Evolutionary conservation across 352 stramenopile genomes (phyloP).

Genomic region (Phytophthora cryptogea): DNA sequence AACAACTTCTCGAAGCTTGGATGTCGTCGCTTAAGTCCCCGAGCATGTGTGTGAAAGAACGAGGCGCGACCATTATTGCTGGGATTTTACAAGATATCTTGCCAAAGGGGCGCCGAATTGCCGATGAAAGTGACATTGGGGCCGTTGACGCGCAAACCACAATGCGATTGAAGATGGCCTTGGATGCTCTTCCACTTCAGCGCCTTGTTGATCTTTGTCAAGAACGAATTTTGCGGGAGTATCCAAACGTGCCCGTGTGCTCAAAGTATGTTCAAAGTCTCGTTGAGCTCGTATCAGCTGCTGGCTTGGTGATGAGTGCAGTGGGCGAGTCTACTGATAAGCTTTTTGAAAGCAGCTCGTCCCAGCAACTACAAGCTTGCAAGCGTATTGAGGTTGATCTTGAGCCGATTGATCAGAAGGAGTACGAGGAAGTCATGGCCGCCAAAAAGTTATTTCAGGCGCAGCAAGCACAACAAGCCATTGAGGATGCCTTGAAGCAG

Average conservation of each 20-base stretch:
- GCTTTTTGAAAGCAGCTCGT: conserved; percentile 54
- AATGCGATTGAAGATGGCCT: conserved; percentile 35
- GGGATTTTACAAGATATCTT: conserved; percentile 83
- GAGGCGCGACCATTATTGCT: conserved; percentile 74
- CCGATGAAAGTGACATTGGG: conserved; percentile 14
- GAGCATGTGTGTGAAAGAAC: conserved; percentile 87
- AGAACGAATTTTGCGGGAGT: conserved; percentile 80
- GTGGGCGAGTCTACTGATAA: conserved; percentile 53
- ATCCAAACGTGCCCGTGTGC: conserved; percentile 72
- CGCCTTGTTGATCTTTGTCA: conserved; percentile 75
- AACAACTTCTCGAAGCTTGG: conserved; percentile 82
- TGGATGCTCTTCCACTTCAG: conserved; percentile 64
- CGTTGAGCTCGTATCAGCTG: conserved; percentile 78
- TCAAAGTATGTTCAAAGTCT: conserved; percentile 89
- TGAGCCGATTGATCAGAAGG: conserved; percentile 62
- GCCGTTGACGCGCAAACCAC: conserved; percentile 36
- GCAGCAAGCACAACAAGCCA: conserved; percentile 48
- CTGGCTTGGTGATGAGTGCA: conserved; percentile 59
- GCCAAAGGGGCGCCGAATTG: conserved; percentile 35
- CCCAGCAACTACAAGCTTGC: conserved; percentile 50
- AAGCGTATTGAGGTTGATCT: conserved; percentile 69
- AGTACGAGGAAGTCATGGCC: conserved; percentile 65
- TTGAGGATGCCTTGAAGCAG: conserved; percentile 47
- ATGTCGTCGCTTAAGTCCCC: conserved; percentile 82
- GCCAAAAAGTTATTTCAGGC: conserved; percentile 48